A percentile compares a stretch with the other conserved stretches of the same genome.
phyloP scores from a whole-genome alignment of 768 basidiomycete genomes.

The Mycena alexandri region DNA sequence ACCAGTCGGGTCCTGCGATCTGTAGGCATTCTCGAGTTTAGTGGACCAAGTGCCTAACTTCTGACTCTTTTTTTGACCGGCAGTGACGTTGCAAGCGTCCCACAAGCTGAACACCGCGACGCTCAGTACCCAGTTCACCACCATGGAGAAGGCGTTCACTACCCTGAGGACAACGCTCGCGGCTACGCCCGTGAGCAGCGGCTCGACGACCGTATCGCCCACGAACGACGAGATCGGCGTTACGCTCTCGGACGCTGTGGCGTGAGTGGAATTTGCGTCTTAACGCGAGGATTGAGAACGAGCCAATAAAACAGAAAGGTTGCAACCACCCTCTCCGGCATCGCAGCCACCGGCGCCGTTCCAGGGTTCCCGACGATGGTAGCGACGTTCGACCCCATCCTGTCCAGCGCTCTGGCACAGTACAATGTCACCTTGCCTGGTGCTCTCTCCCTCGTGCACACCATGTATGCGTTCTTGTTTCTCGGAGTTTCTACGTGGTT shows the following conservation, averaged over 20 bases:
- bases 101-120: constrained; percentile 44
- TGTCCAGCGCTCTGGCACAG: constrained; percentile 41
- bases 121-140: constrained; percentile 43
- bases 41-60: no score
- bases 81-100: constrained; percentile 44
- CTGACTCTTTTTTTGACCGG: background rate
- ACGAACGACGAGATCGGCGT: constrained; percentile 53
- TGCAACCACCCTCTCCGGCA: constrained; percentile 48
- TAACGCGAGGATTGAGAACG: background rate
- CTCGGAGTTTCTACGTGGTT: no score
- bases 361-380: constrained; percentile 45
- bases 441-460: constrained; percentile 44
- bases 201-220: constrained; percentile 48
- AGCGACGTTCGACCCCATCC: constrained; percentile 45
- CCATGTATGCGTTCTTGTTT: constrained; percentile 41
- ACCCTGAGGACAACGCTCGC: constrained; percentile 39
- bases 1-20: constrained; percentile 41
- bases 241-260: constrained; percentile 45
- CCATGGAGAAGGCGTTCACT: constrained; percentile 45
- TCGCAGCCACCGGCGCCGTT: constrained; percentile 40
- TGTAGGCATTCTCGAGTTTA: constrained; percentile 38
- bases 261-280: constrained; percentile 40
- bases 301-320: constrained; percentile 36
- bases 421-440: constrained; percentile 49
- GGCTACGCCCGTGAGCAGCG: constrained; percentile 45